Evolutionary conservation across 2,329 filamentous ascomycete species (phyloP), one percentile per base, ranked within the genome.

Genomic region (Cytospora paraplurivora): DNA sequence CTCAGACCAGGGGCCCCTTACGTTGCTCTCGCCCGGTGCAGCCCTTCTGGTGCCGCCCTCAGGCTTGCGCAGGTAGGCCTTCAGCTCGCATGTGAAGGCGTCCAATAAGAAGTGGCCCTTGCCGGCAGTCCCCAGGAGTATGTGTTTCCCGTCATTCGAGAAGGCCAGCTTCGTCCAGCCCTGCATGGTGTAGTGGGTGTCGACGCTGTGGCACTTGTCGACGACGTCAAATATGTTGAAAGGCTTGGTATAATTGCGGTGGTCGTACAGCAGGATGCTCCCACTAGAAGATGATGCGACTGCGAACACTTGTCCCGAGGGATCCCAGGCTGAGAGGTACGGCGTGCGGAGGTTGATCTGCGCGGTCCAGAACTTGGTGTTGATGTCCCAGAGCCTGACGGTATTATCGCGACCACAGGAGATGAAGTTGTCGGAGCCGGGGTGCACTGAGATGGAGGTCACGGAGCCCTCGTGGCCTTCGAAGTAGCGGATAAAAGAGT

Each of bases 401-500:
- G 93, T 97, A 75, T 97, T 91, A 75, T 99, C 95, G 68, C 90
- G 87, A 57, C 90, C 90, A 76, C 92, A 96, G 17, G 93, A 97
- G 63, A 99, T 87, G 78, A 99, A 98, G 69, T 90, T 89, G 76
- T 99, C 95, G 70, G 85, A 87, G 55, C 92, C 90, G 0, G 95
- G 95, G 68, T 93, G 94, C 67, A 98, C 84, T 1, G 90, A 82
- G 34, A 99, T 83, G 66, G 85, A 90, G 19, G 94, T 98, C 41
- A 99, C 95, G 62, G 88, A 83, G 64, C 85, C 89, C 50, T 91
- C 90, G 76, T 99, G 95, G 56, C 94, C 95, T 66, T 91, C 89
- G 74, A 98, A 99, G 77, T 99, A 99, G 67, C 95, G 90, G 67
- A 98, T 91, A 76, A 96, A 99, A 64, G 89, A 91, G 78, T 98